A percentile compares a stretch with the other conserved stretches of the same genome.
phyloP scores from a whole-genome alignment of 192 early-diverging fungal genomes.

The Borealophlyctis nickersoniae region DNA sequence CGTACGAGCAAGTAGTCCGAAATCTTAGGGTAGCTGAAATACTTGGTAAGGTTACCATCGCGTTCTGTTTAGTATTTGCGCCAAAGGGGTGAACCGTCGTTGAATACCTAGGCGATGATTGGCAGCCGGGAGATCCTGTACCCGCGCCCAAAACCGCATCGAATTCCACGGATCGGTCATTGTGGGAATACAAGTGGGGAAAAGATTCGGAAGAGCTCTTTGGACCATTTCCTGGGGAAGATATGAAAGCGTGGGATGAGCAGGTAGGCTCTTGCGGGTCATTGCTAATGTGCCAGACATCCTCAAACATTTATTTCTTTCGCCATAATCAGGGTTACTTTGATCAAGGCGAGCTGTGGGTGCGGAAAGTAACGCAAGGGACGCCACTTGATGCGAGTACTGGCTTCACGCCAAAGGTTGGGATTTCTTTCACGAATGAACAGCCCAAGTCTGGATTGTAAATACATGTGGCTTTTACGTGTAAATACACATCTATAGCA shows the following conservation, averaged over 20 bases:
- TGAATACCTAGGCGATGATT: slow-evolving; percentile 35
- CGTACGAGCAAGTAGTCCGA: slow-evolving; percentile 47
- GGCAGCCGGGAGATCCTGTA: slow-evolving; percentile 38
- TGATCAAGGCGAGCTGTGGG: slow-evolving; percentile 2
- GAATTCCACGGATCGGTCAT: neutral
- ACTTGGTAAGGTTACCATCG: slow-evolving; percentile 22
- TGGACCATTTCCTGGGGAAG: slow-evolving; percentile 23
- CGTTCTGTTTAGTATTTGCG: no score
- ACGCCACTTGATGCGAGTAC: slow-evolving; percentile 19
- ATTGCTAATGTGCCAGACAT: neutral
- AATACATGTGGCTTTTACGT: no score
- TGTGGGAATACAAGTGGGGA: slow-evolving; percentile 33
- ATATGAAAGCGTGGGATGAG: slow-evolving; percentile 27
- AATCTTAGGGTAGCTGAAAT: slow-evolving; percentile 33
- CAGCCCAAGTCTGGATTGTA: no score
- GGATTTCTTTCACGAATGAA: no score
- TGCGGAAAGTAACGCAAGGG: slow-evolving; percentile 16
- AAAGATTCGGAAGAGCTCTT: slow-evolving; percentile 21
- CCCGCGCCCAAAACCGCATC: slow-evolving; percentile 8
- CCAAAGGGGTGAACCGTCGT: no score
- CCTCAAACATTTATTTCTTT: neutral
- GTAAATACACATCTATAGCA: no score
- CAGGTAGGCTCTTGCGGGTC: slow-evolving; percentile 12
- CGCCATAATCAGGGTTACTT: slow-evolving; percentile 1
- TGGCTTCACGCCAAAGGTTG: slow-evolving; percentile 8